These are phyloP conservation scores for Fraxinus ornus DNA, from an alignment of 305 asterid species.

Conservation along the genomic window DNA sequence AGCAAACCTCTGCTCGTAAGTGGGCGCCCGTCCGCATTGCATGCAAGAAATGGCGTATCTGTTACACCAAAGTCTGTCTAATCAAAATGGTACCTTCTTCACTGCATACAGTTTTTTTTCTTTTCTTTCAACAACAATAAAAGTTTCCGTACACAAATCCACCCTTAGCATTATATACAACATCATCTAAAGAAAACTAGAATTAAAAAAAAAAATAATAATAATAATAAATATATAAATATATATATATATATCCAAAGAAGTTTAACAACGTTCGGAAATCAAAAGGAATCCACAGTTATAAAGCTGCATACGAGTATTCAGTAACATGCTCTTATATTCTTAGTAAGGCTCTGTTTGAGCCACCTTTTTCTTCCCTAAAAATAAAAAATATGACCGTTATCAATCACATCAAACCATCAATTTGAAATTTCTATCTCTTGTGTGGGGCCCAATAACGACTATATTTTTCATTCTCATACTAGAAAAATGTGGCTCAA, in stretches of 20 bases:
- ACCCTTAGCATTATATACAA: neutral
- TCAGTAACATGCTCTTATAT: neutral
- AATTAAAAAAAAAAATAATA: neutral
- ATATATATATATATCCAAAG: neutral
- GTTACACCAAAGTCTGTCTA: constrained; percentile 15
- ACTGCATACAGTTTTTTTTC: neutral
- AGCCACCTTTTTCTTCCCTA: no score
- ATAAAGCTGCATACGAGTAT: neutral
- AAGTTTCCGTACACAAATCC: neutral
- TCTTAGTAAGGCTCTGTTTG: neutral
- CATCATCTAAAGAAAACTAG: neutral
- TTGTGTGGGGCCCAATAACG: no score
- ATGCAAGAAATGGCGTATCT: constrained; percentile 45
- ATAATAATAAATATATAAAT: no score
- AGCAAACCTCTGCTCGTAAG: constrained; percentile 40
- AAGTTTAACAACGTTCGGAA: neutral
- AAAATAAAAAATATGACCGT: no score
- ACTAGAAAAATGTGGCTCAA: no score
- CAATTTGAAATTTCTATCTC: no score
- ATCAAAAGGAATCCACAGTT: neutral
- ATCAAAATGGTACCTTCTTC: neutral
- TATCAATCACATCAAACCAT: no score
- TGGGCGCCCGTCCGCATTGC: constrained; percentile 38
- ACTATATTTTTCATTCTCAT: no score
- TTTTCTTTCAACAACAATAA: neutral